Percentiles rank a stretch among this genome's conserved stretches.
phyloP scores from a whole-genome alignment of 768 basidiomycete genomes.

The Sarcomyxa edulis region DNA sequence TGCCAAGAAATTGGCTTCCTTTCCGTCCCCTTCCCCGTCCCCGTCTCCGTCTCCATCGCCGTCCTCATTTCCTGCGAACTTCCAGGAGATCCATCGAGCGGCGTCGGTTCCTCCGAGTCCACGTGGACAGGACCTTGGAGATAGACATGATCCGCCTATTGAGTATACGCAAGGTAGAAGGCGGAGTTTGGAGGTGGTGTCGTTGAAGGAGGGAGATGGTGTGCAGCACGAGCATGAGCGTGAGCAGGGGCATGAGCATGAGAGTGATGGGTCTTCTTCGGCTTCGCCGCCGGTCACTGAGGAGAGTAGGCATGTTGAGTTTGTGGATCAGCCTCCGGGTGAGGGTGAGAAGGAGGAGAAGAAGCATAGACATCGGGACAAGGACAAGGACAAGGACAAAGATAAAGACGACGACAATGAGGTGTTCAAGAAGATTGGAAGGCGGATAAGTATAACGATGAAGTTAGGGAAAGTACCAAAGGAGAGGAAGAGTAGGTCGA shows the following conservation, averaged over 20 bases:
- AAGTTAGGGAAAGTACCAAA: conserved; percentile 36
- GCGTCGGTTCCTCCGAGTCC: conserved; percentile 54
- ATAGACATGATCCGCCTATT: conserved; percentile 27
- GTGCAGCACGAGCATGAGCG: conserved; percentile 7
- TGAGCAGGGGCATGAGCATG: conserved; percentile 2
- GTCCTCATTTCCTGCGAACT: background rate
- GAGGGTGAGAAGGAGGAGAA: conserved; percentile 23
- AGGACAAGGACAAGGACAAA: conserved; percentile 29
- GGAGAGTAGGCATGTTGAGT: conserved; percentile 1
- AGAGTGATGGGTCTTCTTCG: conserved; percentile 2
- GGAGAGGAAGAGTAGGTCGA: conserved; percentile 28
- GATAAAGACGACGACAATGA: conserved; percentile 46
- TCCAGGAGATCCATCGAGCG: conserved; percentile 42
- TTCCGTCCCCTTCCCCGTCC: conserved; percentile 21
- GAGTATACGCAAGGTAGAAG: conserved; percentile 33
- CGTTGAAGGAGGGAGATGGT: conserved; percentile 8
- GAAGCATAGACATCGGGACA: conserved; percentile 26
- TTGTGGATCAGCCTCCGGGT: background rate
- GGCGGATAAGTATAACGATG: conserved; percentile 58
- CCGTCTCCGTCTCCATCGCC: conserved; percentile 2
- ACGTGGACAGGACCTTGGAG: conserved; percentile 18
- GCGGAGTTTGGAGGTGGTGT: conserved; percentile 37
- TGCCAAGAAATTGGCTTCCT: conserved; percentile 54
- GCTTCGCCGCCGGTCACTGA: conserved; percentile 1
- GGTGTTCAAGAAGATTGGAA: conserved; percentile 61